A percentile compares a stretch with the other conserved stretches of the same genome.
Evolutionary conservation across 805 yeast genomes (phyloP).

Genomic region (Lipomyces oligophaga): DNA sequence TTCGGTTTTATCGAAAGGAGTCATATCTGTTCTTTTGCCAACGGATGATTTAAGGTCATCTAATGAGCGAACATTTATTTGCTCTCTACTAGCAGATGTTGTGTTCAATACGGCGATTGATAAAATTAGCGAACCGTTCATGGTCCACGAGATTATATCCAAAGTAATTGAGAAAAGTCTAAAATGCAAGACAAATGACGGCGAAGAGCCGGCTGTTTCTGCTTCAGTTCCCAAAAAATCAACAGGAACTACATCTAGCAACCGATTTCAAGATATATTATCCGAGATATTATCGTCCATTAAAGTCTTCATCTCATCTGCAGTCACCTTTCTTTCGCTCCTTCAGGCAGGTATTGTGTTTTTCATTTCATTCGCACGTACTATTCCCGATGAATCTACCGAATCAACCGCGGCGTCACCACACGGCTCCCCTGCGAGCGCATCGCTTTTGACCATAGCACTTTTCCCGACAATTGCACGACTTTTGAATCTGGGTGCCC

Average conservation of each 20-base stretch:
- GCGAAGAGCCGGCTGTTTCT: background rate
- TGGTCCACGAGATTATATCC: slow-evolving; percentile 45
- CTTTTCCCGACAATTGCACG: slow-evolving; percentile 26
- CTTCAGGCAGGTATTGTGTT: slow-evolving; percentile 20
- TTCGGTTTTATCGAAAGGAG: slow-evolving; percentile 38
- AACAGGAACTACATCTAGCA: background rate
- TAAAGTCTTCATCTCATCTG: slow-evolving; percentile 1
- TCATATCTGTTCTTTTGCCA: slow-evolving; percentile 42
- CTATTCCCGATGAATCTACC: slow-evolving; percentile 2
- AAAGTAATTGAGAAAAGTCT: slow-evolving; percentile 30
- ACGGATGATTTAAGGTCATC: slow-evolving; percentile 42
- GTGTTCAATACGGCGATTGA: slow-evolving; percentile 43
- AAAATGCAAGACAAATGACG: slow-evolving; percentile 6
- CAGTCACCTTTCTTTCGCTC: slow-evolving; percentile 7
- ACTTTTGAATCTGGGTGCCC: slow-evolving; percentile 21
- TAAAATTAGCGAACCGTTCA: slow-evolving; percentile 50
- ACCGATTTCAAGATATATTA: background rate
- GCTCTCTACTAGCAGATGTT: slow-evolving; percentile 44
- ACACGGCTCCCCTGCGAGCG: background rate
- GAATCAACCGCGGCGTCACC: background rate
- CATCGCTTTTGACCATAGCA: slow-evolving; percentile 25
- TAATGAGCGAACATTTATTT: slow-evolving; percentile 41
- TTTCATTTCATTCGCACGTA: slow-evolving; percentile 12
- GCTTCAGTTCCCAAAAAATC: background rate
- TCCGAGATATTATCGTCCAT: background rate